Evolutionary conservation across 768 basidiomycete species (phyloP).

Genomic region (Trichaptum fuscoviolaceum): DNA sequence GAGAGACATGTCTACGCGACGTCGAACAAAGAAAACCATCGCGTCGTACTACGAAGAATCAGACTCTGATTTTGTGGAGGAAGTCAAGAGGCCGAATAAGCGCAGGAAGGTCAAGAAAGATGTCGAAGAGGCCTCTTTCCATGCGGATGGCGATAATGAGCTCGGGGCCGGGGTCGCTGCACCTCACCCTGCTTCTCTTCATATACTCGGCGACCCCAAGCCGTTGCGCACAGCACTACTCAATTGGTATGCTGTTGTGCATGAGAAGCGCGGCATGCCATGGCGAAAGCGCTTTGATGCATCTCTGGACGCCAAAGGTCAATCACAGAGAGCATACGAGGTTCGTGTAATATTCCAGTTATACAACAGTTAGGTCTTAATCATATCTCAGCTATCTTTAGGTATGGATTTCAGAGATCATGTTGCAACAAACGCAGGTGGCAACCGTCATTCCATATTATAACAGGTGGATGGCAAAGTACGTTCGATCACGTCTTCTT

Average conservation of each 20-base stretch:
- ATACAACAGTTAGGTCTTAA: not conserved
- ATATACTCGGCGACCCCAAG: slow-evolving; percentile 38
- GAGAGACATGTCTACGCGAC: not conserved
- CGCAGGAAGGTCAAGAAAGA: not conserved
- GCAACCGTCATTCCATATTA: slow-evolving; percentile 93
- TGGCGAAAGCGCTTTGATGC: slow-evolving; percentile 78
- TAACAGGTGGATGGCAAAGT: slow-evolving; percentile 81
- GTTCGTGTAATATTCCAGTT: slow-evolving; percentile 34
- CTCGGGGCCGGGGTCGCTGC: not conserved
- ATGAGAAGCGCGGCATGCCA: slow-evolving; percentile 75
- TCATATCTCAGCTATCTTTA: slow-evolving; percentile 20
- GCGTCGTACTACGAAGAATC: not conserved
- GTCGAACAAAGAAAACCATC: not conserved
- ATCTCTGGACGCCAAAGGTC: slow-evolving; percentile 46
- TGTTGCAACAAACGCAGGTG: slow-evolving; percentile 97
- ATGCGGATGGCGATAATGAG: not conserved
- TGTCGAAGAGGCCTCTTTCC: not conserved
- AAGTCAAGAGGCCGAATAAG: not conserved
- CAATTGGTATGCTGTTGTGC: slow-evolving; percentile 68
- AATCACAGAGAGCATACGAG: slow-evolving; percentile 88
- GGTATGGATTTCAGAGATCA: slow-evolving; percentile 92
- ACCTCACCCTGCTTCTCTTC: slow-evolving; percentile 42
- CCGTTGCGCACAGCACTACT: slow-evolving; percentile 46
- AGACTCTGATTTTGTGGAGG: not conserved
- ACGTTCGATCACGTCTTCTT: slow-evolving; percentile 18